phyloP scores from a whole-genome alignment of 2,329 filamentous ascomycete species.

The Fusarium sarcochroum region DNA sequence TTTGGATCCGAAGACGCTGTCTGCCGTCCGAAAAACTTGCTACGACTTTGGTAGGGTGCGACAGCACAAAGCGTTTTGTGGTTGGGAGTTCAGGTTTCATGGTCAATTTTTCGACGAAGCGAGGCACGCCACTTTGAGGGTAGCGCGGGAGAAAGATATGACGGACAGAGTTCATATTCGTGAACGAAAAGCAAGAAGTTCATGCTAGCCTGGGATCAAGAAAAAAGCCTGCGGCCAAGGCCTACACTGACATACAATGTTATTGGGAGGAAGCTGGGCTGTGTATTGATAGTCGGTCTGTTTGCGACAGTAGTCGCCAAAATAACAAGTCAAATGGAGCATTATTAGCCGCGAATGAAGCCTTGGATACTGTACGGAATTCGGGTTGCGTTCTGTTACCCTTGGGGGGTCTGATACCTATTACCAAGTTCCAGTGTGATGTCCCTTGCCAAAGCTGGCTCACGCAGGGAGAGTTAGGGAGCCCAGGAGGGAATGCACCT shows the following conservation, averaged over 20 bases:
- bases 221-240: slow-evolving; percentile 19
- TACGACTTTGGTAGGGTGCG: slow-evolving; percentile 39
- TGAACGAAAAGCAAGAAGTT: slow-evolving; percentile 37
- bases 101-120: slow-evolving; percentile 34
- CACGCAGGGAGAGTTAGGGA: slow-evolving; percentile 1
- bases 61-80: slow-evolving; percentile 46
- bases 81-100: slow-evolving; percentile 48
- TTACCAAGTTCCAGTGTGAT: background rate
- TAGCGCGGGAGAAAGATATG: slow-evolving; percentile 24
- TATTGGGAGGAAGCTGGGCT: slow-evolving; percentile 17
- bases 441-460: background rate
- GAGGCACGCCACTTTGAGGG: slow-evolving; percentile 21
- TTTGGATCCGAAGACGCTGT: slow-evolving; percentile 43
- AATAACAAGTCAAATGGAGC: slow-evolving; percentile 31
- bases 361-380: background rate
- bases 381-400: background rate
- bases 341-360: slow-evolving; percentile 17
- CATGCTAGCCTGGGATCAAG: slow-evolving; percentile 19
- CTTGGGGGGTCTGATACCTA: background rate
- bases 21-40: slow-evolving; percentile 34
- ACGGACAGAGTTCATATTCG: slow-evolving; percentile 29
- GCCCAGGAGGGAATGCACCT: background rate
- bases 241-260: slow-evolving; percentile 12
- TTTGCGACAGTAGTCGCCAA: slow-evolving; percentile 20
- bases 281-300: slow-evolving; percentile 38